These are phyloP conservation scores for Madurella mycetomatis DNA, from an alignment of 2,329 filamentous ascomycete genomes.

Conservation along the genomic window DNA sequence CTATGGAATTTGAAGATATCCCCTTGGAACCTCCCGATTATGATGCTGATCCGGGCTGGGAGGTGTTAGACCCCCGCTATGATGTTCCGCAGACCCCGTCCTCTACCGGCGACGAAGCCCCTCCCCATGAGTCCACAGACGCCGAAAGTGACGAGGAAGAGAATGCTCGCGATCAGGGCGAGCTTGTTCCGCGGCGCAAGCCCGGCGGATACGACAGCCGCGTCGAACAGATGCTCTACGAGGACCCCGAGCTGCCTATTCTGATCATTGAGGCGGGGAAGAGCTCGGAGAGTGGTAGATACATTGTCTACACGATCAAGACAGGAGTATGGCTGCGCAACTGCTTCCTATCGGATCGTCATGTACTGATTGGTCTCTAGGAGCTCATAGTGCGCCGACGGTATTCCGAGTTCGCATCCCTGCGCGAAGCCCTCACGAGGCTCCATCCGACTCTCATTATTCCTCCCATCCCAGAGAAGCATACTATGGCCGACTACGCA, in stretches of 20 bases:
- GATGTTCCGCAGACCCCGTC: conserved; percentile 68
- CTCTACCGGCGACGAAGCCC: conserved; percentile 63
- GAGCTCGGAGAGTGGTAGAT: conserved; percentile 85
- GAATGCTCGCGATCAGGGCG: conserved; percentile 35
- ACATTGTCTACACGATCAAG: conserved; percentile 94
- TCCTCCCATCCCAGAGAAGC: conserved; percentile 96
- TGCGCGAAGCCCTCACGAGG: conserved; percentile 81
- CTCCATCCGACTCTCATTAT: conserved; percentile 94
- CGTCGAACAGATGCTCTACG: conserved; percentile 95
- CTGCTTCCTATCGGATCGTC: not conserved
- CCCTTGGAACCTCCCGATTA: conserved; percentile 27
- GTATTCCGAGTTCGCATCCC: conserved; percentile 93
- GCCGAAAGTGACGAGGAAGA: conserved; percentile 48
- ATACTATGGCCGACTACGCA: conserved; percentile 97
- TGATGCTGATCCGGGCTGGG: conserved; percentile 44
- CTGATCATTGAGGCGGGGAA: conserved; percentile 94
- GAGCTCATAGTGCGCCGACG: conserved; percentile 91
- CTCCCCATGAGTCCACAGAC: conserved; percentile 37
- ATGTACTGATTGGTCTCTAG: conserved; percentile 43
- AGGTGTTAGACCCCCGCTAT: conserved; percentile 50
- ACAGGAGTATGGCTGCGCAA: conserved; percentile 65
- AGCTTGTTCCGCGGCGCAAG: conserved; percentile 56
- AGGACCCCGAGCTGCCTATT: conserved; percentile 85
- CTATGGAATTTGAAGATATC: conserved; percentile 29
- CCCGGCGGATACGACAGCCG: conserved; percentile 90